phyloP scores from a whole-genome alignment of 768 basidiomycete genomes.

The Auriscalpium microsporum region DNA sequence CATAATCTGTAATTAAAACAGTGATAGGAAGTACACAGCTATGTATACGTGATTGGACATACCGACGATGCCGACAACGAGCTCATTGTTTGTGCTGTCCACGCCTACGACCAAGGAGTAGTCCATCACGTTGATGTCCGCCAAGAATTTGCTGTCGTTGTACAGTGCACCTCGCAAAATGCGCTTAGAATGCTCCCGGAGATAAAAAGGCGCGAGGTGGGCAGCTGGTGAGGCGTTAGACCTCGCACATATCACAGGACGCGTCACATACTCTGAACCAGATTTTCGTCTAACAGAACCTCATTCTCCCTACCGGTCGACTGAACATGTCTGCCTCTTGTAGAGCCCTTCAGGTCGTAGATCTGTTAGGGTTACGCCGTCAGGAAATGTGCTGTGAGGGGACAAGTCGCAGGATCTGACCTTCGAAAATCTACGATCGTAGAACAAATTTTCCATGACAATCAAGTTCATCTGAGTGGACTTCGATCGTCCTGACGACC shows the following conservation, averaged over 20 bases:
- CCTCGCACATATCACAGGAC: background rate
- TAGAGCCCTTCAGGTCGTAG: constrained; percentile 96
- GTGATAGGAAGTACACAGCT: background rate
- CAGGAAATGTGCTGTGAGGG: background rate
- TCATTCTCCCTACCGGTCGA: constrained; percentile 88
- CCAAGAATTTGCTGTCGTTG: constrained; percentile 93
- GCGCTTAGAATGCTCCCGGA: constrained; percentile 94
- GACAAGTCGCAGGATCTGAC: constrained; percentile 27
- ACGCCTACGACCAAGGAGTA: constrained; percentile 95
- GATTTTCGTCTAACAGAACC: constrained; percentile 92
- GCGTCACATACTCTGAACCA: constrained; percentile 65
- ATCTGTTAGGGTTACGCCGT: constrained; percentile 43
- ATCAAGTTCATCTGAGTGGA: constrained; percentile 90
- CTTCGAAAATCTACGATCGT: constrained; percentile 84
- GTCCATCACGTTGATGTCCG: constrained; percentile 94
- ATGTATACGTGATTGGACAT: constrained; percentile 26
- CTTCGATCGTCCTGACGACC: constrained; percentile 51
- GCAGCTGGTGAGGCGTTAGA: constrained; percentile 44
- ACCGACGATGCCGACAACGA: constrained; percentile 98
- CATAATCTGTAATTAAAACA: constrained; percentile 54
- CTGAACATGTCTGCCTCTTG: constrained; percentile 85
- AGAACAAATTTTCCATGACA: constrained; percentile 97
- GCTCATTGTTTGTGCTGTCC: constrained; percentile 79
- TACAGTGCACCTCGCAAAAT: constrained; percentile 84
- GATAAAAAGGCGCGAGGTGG: constrained; percentile 81